These are phyloP conservation scores for Phytophthora sp. DNA, from an alignment of 352 stramenopile species.

Conservation along the genomic window DNA sequence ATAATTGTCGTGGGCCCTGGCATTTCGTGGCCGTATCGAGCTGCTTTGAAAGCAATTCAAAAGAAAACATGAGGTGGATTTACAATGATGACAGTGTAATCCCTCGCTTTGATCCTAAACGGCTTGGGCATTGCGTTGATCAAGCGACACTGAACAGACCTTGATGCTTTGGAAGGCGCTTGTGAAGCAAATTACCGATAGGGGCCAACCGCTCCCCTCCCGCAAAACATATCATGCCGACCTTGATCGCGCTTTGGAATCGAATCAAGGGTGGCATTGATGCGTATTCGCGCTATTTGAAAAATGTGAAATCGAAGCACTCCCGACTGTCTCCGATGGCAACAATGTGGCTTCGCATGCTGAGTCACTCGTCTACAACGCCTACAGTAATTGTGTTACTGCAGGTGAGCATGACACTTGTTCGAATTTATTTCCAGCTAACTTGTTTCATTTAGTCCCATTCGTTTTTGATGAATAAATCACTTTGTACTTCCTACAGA, in stretches of 20 bases:
- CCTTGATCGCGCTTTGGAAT: not conserved
- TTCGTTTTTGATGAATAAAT: no score
- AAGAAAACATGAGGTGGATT: no score
- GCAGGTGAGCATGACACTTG: no score
- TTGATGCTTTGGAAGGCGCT: not conserved
- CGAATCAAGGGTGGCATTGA: not conserved
- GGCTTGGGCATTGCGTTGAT: not conserved
- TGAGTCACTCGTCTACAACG: not conserved
- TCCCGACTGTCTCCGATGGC: not conserved
- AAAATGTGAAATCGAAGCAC: not conserved
- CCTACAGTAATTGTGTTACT: not conserved
- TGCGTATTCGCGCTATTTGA: not conserved
- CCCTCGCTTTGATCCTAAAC: no score
- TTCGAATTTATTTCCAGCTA: no score
- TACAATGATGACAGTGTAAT: no score
- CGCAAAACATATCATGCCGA: not conserved
- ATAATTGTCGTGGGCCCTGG: no score
- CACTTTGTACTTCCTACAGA: no score
- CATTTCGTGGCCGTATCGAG: no score
- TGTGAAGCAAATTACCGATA: not conserved
- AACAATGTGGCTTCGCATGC: not conserved
- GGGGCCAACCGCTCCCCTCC: not conserved
- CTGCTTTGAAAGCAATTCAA: no score
- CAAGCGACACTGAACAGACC: not conserved
- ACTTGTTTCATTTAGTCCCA: no score